Conservation (phyloP, 2,329 filamentous ascomycete species). For the Pyrenochaeta sp. region DNA sequence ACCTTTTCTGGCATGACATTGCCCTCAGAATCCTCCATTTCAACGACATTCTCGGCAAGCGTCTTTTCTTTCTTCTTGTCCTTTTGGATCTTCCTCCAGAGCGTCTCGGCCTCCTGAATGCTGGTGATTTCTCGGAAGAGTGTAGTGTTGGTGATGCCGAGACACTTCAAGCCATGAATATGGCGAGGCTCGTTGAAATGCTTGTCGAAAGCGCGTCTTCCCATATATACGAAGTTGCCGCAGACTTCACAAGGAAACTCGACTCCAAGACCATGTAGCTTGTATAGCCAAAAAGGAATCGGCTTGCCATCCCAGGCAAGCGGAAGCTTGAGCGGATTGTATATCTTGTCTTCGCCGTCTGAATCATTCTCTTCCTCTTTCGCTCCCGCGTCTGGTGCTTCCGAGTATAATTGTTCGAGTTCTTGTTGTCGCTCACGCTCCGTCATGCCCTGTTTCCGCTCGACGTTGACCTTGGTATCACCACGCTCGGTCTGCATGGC, state of each 20-base stretch:
- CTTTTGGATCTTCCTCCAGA: conserved; percentile 93
- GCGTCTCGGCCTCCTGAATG: conserved; percentile 85
- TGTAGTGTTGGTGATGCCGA: conserved; percentile 90
- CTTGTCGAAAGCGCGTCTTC: conserved; percentile 93
- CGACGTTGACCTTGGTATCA: conserved; percentile 92
- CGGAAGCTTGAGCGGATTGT: conserved; percentile 95
- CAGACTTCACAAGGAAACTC: conserved; percentile 97
- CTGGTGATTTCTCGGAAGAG: conserved; percentile 93
- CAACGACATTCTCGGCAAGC: conserved; percentile 83
- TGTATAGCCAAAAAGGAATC: conserved; percentile 98
- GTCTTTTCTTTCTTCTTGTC: conserved; percentile 82
- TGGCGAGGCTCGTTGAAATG: conserved; percentile 96
- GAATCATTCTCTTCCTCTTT: conserved; percentile 73
- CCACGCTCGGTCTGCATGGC: conserved; percentile 87
- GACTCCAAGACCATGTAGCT: conserved; percentile 91
- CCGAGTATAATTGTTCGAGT: conserved; percentile 82
- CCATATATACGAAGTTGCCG: conserved; percentile 99
- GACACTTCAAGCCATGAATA: conserved; percentile 90
- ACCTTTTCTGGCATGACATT: conserved; percentile 99
- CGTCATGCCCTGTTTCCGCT: conserved; percentile 97
- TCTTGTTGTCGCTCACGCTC: conserved; percentile 95
- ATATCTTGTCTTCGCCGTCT: conserved; percentile 80
- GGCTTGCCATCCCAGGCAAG: conserved; percentile 98
- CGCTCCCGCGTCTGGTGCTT: conserved; percentile 63
- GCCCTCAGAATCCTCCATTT: conserved; percentile 98